Conservation (phyloP, 306 rosid species). For the Phaseolus lunatus region DNA sequence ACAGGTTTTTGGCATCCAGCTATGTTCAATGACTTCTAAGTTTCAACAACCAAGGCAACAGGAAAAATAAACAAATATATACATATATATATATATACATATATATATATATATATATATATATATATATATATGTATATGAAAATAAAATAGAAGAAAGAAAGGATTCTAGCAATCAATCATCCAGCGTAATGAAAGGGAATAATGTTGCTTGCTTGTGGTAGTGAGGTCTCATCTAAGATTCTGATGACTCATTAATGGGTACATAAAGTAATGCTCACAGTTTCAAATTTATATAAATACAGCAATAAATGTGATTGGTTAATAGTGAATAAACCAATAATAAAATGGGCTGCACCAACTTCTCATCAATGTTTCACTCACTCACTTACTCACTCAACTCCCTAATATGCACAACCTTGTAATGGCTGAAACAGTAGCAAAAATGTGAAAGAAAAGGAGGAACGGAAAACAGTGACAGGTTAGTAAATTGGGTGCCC, state of each 20-base stretch:
- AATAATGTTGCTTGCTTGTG: constrained; percentile 40
- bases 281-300: constrained; percentile 40
- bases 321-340: constrained; percentile 15
- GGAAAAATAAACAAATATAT: constrained; percentile 9
- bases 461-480: constrained; percentile 31
- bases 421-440: constrained; percentile 22
- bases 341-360: constrained; percentile 9
- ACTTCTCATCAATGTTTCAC: constrained; percentile 24
- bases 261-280: constrained; percentile 43
- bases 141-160: not conserved
- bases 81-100: not conserved
- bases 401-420: constrained; percentile 18
- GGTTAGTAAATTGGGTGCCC: constrained; percentile 34
- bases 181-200: constrained; percentile 41
- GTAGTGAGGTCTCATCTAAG: constrained; percentile 48
- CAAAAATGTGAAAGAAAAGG: constrained; percentile 40
- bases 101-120: too few relatives aligned
- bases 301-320: constrained; percentile 38
- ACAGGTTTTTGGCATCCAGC: constrained; percentile 33
- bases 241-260: constrained; percentile 43
- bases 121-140: not conserved
- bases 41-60: constrained; percentile 30
- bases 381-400: not conserved
- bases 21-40: constrained; percentile 29
- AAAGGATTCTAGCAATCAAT: constrained; percentile 32